Evolutionary conservation across 2,329 filamentous ascomycete genomes (phyloP).

Genomic region (Rhexocercosporidium sp.): DNA sequence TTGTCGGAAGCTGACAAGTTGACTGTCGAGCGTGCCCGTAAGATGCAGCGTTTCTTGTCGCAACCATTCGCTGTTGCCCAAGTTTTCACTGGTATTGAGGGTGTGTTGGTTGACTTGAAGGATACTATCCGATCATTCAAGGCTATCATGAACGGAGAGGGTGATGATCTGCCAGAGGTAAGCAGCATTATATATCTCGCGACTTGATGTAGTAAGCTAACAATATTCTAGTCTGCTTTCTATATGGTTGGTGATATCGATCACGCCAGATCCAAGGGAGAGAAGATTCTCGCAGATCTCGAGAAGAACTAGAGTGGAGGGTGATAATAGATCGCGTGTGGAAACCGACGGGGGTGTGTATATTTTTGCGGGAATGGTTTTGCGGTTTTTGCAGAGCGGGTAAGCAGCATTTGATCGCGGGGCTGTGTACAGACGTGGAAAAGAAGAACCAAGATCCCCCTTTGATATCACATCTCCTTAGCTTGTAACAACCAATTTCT

Average conservation of each 20-base stretch:
- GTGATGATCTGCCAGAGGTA: conserved; percentile 92
- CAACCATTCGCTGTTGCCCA: conserved; percentile 94
- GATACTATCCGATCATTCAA: conserved; percentile 98
- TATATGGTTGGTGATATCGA: conserved; percentile 86
- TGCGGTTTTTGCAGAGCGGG: conserved; percentile 22
- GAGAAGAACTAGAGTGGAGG: conserved; percentile 22
- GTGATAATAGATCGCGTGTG: conserved; percentile 13
- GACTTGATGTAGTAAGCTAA: conserved; percentile 33
- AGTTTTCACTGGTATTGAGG: conserved; percentile 84
- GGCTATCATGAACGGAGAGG: conserved; percentile 82
- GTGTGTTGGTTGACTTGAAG: conserved; percentile 96
- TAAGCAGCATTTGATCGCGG: conserved; percentile 26
- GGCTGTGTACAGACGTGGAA: conserved; percentile 36
- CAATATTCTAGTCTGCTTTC: conserved; percentile 17
- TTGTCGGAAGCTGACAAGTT: conserved; percentile 99
- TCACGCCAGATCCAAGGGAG: conserved; percentile 92
- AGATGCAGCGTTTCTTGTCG: conserved; percentile 99
- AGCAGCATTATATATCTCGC: neutral
- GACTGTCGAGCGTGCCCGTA: conserved; percentile 99
- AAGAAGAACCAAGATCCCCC: conserved; percentile 28
- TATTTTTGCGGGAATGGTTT: conserved; percentile 31
- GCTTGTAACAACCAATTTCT: conserved; percentile 30
- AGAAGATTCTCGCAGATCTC: conserved; percentile 98
- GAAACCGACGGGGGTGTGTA: conserved; percentile 31
- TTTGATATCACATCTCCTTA: conserved; percentile 39